Evolutionary conservation across 1,139 yeast genomes (phyloP).

Genomic region (Scheffersomyces parashehatae): DNA sequence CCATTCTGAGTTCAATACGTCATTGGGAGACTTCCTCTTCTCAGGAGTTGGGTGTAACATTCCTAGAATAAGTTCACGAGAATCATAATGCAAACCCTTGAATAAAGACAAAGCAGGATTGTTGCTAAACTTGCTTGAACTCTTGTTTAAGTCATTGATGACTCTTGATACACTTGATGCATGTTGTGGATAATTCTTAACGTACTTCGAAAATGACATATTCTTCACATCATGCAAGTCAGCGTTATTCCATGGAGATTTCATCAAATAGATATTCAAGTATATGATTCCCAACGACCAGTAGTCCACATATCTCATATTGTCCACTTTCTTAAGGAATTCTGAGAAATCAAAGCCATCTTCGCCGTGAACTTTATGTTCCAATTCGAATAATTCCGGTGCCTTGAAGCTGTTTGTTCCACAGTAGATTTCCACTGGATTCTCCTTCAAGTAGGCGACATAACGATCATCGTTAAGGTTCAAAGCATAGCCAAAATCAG

Average conservation of each 20-base stretch:
- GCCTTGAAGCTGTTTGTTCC: slow-evolving; percentile 60
- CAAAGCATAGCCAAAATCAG: slow-evolving; percentile 56
- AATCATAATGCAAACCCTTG: slow-evolving; percentile 40
- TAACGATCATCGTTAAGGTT: slow-evolving; percentile 23
- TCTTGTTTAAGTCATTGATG: slow-evolving; percentile 16
- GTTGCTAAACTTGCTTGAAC: slow-evolving; percentile 10
- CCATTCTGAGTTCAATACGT: slow-evolving; percentile 39
- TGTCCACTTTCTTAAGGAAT: slow-evolving; percentile 8
- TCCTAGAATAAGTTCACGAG: slow-evolving; percentile 33
- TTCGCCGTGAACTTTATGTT: slow-evolving; percentile 12
- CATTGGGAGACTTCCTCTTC: slow-evolving; percentile 24
- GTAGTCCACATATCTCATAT: slow-evolving; percentile 33
- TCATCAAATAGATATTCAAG: slow-evolving; percentile 44
- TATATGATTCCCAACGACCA: slow-evolving; percentile 57
- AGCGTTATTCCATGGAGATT: slow-evolving; percentile 51
- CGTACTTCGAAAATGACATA: slow-evolving; percentile 9
- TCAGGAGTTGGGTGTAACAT: slow-evolving; percentile 34
- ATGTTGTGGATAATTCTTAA: slow-evolving; percentile 11
- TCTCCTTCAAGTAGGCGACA: slow-evolving; percentile 13
- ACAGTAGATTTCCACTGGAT: slow-evolving; percentile 31
- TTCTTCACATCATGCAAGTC: slow-evolving; percentile 17
- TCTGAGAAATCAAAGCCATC: slow-evolving; percentile 5
- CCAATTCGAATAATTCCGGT: slow-evolving; percentile 48
- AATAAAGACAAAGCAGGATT: slow-evolving; percentile 39
- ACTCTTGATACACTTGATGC: slow-evolving; percentile 6